These are phyloP conservation scores for Tubosaeta sp. DNA, from an alignment of 768 basidiomycete genomes.

Conservation along the genomic window DNA sequence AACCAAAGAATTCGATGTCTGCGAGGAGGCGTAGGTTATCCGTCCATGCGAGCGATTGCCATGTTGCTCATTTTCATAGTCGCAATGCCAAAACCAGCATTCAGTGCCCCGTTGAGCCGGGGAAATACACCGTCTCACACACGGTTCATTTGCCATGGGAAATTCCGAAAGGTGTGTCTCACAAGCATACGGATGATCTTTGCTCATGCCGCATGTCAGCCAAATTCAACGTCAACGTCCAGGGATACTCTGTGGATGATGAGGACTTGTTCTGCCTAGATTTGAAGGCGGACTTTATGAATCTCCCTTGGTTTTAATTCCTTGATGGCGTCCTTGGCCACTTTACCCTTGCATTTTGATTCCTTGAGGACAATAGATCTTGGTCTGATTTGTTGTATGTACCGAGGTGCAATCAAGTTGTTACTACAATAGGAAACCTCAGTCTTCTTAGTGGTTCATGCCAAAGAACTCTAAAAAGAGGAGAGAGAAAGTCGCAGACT, in stretches of 20 bases:
- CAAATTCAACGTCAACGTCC: slow-evolving; percentile 72
- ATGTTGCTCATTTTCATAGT: slow-evolving; percentile 36
- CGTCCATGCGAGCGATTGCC: neutral
- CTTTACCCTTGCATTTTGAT: neutral
- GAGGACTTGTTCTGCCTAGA: slow-evolving; percentile 77
- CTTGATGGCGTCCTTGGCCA: neutral
- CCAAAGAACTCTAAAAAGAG: slow-evolving; percentile 85
- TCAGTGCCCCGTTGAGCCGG: slow-evolving; percentile 79
- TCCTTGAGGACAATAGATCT: too few relatives aligned
- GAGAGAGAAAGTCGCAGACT: slow-evolving; percentile 85
- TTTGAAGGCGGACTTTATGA: slow-evolving; percentile 75
- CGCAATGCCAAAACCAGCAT: slow-evolving; percentile 69
- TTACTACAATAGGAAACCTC: slow-evolving; percentile 9
- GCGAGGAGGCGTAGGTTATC: slow-evolving; percentile 83
- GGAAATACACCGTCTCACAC: slow-evolving; percentile 69
- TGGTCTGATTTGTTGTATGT: slow-evolving; percentile 3
- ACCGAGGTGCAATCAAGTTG: neutral
- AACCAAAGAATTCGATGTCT: slow-evolving; percentile 78
- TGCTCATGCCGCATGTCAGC: slow-evolving; percentile 43
- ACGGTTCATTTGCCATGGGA: slow-evolving; percentile 86
- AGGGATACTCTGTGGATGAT: slow-evolving; percentile 67
- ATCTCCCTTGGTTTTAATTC: slow-evolving; percentile 23
- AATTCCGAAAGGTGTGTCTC: slow-evolving; percentile 68
- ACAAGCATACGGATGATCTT: neutral
- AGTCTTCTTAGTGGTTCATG: slow-evolving; percentile 38